Base-by-base conservation (phyloP, 257 asterid species). In the Solanum verrucosum region DNA sequence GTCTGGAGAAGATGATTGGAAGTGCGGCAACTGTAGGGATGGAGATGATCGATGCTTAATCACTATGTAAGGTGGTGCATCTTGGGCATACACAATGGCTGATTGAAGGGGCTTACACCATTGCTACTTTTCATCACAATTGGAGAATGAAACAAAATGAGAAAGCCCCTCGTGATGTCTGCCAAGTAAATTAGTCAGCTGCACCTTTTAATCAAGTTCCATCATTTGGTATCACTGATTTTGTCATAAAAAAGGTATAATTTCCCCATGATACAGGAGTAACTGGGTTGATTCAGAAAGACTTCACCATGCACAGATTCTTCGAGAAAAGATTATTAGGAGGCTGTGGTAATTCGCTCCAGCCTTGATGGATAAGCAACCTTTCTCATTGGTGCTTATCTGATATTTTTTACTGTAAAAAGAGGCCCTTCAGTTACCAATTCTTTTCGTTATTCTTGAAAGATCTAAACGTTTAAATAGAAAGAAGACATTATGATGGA, bases 21-120 rank as follows among this genome's bases (percentile, higher is more conserved):
- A 88, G 87, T 96, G 99, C 91, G 98, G 98, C 79, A 87, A 72
- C 83, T 96, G 99, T 82, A 93, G 98, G 2, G 95, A 68, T 93
- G 97, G 96, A 88, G 93, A 79, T 94, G 91, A 35, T 49, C 31
- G 86, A 49, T 82, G 71, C 71, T 49, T 29, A 31, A 49, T 49
- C 71, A 82, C 71, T 49, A 31, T 49, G 5, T 29, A 81, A 31
- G 85, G 29, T 7, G 49, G 33, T 49, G 85, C 70, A 81, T 81
- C 18, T 81, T 81, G 37, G 68, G 42, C 85, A 81, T 29, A 63
- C 70, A 49, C 34, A 49, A 31, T 31, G 70, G 71, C 44, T 82
- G 71, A 82, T 82, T 49, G 70, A 82, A 82, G 70, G 86, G 71
- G 86, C 71, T 49, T 31, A 31, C 21, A 31, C 44, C 44, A 1